Conservation (phyloP, 345 rosid genomes). For the Erysimum cheiranthoides region DNA sequence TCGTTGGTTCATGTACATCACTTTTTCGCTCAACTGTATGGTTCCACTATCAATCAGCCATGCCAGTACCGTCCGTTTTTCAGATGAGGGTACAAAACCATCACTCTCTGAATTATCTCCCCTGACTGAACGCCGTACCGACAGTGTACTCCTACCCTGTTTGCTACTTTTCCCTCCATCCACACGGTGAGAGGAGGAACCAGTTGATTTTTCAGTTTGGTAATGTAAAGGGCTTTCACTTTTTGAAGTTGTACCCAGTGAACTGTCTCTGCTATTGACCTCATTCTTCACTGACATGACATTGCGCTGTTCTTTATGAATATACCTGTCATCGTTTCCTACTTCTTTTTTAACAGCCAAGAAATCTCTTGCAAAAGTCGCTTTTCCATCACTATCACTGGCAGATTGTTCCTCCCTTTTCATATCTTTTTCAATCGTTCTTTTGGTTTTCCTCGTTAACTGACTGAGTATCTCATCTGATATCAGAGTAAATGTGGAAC, state of each 20-base stretch:
- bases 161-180: slow-evolving; percentile 72
- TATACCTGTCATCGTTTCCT: slow-evolving; percentile 57
- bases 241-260: slow-evolving; percentile 45
- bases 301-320: slow-evolving; percentile 67
- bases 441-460: slow-evolving; percentile 69
- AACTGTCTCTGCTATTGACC: slow-evolving; percentile 48
- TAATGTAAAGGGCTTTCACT: slow-evolving; percentile 47
- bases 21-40: slow-evolving; percentile 63
- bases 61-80: slow-evolving; percentile 68
- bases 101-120: slow-evolving; percentile 54
- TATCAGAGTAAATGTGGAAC: slow-evolving; percentile 63
- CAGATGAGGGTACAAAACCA: slow-evolving; percentile 67
- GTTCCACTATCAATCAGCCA: slow-evolving; percentile 82
- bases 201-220: slow-evolving; percentile 47
- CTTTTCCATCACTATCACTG: slow-evolving; percentile 49
- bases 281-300: slow-evolving; percentile 53
- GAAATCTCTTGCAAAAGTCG: slow-evolving; percentile 44
- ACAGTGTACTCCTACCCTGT: slow-evolving; percentile 69
- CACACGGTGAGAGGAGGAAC: slow-evolving; percentile 48
- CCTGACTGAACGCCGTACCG: slow-evolving; percentile 62
- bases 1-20: slow-evolving; percentile 70
- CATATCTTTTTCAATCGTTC: slow-evolving; percentile 66
- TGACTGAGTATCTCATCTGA: slow-evolving; percentile 77
- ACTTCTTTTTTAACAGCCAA: slow-evolving; percentile 47
- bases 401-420: slow-evolving; percentile 57